These are phyloP conservation scores for Camelina hispida DNA, from an alignment of 345 rosid genomes.

Conservation along the genomic window DNA sequence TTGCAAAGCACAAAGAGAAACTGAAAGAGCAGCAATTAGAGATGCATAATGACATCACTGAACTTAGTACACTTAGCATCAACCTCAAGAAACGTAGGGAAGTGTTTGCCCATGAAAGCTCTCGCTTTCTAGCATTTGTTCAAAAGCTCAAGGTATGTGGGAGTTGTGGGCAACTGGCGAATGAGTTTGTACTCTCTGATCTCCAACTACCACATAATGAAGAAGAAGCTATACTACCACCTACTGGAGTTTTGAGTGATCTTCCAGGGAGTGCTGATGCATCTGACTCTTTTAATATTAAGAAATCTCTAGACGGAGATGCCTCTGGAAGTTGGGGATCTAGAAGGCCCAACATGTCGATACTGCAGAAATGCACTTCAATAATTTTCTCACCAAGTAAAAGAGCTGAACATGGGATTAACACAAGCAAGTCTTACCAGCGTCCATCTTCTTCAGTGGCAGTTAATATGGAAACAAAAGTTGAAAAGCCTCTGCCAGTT, in stretches of 20 bases:
- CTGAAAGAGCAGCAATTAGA: slow-evolving; percentile 65
- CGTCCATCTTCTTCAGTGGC: slow-evolving; percentile 36
- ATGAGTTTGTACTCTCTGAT: slow-evolving; percentile 73
- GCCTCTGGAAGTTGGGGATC: slow-evolving; percentile 50
- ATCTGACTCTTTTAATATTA: slow-evolving; percentile 43
- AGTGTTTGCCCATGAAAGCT: slow-evolving; percentile 61
- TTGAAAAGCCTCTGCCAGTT: slow-evolving; percentile 40
- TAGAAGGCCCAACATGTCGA: slow-evolving; percentile 56
- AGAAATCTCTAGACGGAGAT: slow-evolving; percentile 47
- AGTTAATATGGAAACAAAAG: slow-evolving; percentile 38
- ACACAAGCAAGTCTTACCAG: slow-evolving; percentile 41
- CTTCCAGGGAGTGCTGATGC: slow-evolving; percentile 43
- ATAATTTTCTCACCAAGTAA: slow-evolving; percentile 68
- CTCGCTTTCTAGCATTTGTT: slow-evolving; percentile 65
- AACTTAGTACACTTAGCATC: slow-evolving; percentile 65
- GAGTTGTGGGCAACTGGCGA: slow-evolving; percentile 66
- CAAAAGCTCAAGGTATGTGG: slow-evolving; percentile 72
- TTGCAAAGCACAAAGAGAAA: slow-evolving; percentile 58
- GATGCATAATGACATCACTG: slow-evolving; percentile 72
- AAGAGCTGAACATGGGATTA: slow-evolving; percentile 48
- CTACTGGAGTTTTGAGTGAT: slow-evolving; percentile 46
- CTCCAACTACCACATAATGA: slow-evolving; percentile 58
- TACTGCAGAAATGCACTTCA: slow-evolving; percentile 69
- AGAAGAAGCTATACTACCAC: slow-evolving; percentile 47
- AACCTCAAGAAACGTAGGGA: slow-evolving; percentile 70